Evolutionary conservation across 2,329 filamentous ascomycete genomes (phyloP).

Genomic region (Talaromyces atroroseus): DNA sequence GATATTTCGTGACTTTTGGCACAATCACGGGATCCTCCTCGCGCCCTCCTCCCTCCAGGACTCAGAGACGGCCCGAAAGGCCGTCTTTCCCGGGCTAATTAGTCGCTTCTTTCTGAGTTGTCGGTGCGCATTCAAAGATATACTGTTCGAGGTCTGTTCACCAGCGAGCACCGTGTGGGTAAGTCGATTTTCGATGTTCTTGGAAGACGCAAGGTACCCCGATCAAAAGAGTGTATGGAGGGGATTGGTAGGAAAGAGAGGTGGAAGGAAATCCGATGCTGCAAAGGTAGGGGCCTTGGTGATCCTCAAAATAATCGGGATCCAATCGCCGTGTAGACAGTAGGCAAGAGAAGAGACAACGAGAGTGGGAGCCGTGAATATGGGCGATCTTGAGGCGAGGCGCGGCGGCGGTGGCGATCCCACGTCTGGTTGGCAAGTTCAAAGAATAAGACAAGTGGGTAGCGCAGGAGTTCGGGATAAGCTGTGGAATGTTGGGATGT

Average conservation of each 20-base stretch:
- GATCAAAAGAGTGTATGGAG: neutral
- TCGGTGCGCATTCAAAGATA: constrained; percentile 8
- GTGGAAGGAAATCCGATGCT: neutral
- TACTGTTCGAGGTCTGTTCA: neutral
- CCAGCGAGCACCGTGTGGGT: neutral
- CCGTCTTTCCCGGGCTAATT: constrained; percentile 28
- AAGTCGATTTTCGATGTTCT: neutral
- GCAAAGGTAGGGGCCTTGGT: no score
- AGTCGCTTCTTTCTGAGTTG: constrained; percentile 15
- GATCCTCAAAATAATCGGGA: no score
- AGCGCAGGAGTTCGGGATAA: neutral
- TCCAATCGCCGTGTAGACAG: neutral
- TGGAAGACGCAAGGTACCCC: neutral
- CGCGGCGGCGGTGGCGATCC: constrained; percentile 7
- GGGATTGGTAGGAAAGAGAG: neutral
- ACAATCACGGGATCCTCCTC: constrained; percentile 13
- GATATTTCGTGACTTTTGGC: neutral
- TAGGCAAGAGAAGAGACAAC: neutral
- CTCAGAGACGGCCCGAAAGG: constrained; percentile 32
- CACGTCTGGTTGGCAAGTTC: neutral
- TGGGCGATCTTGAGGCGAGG: neutral
- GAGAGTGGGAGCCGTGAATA: neutral
- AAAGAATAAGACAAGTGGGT: neutral
- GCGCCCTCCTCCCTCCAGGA: constrained; percentile 26
- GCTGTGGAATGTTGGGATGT: neutral